phyloP scores from a whole-genome alignment of 2,329 filamentous ascomycete genomes.

The Elsinoe ampelina region DNA sequence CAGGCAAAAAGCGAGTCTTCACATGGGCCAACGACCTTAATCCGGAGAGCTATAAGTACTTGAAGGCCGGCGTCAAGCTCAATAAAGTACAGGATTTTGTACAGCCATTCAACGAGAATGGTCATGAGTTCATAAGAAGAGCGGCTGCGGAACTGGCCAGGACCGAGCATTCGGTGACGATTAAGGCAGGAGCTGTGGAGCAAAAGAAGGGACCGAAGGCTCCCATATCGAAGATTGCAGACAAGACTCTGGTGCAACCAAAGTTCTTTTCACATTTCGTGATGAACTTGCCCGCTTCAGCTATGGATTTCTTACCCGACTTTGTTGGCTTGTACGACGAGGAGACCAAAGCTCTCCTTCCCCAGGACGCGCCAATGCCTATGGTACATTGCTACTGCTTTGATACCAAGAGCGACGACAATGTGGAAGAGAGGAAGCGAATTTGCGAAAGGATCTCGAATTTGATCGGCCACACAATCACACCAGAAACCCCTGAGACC shows the following conservation, averaged over 20 bases:
- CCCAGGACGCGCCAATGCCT: constrained; percentile 47
- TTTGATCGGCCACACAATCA: constrained; percentile 51
- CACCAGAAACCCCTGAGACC: constrained; percentile 47
- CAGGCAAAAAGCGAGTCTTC: constrained; percentile 80
- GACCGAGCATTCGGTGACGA: constrained; percentile 43
- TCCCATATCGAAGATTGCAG: constrained; percentile 21
- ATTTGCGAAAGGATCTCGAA: constrained; percentile 59
- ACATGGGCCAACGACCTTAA: constrained; percentile 98
- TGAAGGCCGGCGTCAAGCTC: constrained; percentile 57
- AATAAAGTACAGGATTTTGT: constrained; percentile 78
- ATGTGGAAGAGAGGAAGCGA: constrained; percentile 48
- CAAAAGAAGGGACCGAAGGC: constrained; percentile 17
- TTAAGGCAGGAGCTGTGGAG: constrained; percentile 19
- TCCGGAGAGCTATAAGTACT: constrained; percentile 69
- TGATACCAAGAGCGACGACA: constrained; percentile 68
- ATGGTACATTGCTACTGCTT: constrained; percentile 95
- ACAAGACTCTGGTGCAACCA: constrained; percentile 47
- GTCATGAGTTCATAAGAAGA: constrained; percentile 65
- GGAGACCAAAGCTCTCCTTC: constrained; percentile 19
- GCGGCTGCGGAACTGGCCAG: constrained; percentile 51
- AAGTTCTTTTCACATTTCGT: constrained; percentile 83
- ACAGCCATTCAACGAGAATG: constrained; percentile 71
- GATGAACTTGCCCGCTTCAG: constrained; percentile 92
- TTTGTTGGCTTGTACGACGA: constrained; percentile 69
- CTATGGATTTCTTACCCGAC: constrained; percentile 68